Percentiles rank a stretch among this genome's conserved stretches.
Conservation (phyloP, 768 basidiomycete genomes). For the Podaxis pistillaris region DNA sequence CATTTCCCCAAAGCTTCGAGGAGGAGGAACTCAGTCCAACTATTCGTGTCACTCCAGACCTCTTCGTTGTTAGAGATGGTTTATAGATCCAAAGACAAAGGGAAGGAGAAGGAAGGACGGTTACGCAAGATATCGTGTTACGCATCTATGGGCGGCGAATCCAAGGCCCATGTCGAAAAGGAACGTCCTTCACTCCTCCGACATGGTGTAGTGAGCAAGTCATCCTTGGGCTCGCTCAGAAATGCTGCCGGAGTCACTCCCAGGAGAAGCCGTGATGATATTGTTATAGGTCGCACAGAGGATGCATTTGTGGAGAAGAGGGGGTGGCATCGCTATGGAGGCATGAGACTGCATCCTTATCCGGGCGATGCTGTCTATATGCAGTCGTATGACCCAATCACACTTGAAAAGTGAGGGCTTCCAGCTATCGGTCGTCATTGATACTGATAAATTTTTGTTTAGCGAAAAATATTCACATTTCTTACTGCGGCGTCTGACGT, state of each 20-base stretch:
- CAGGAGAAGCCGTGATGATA: slow-evolving; percentile 18
- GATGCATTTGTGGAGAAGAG: slow-evolving; percentile 30
- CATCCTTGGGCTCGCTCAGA: neutral
- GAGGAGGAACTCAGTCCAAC: slow-evolving; percentile 4
- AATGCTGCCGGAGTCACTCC: neutral
- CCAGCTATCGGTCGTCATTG: slow-evolving; percentile 1
- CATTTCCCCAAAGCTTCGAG: neutral
- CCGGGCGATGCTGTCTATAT: slow-evolving; percentile 53
- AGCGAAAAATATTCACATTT: slow-evolving; percentile 63
- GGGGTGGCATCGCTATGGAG: slow-evolving; percentile 38
- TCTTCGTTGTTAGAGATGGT: slow-evolving; percentile 27
- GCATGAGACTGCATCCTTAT: slow-evolving; percentile 58
- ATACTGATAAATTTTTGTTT: slow-evolving; percentile 15
- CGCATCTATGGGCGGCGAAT: slow-evolving; percentile 18
- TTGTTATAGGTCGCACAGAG: slow-evolving; percentile 16
- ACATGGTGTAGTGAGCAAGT: neutral
- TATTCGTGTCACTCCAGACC: slow-evolving; percentile 2
- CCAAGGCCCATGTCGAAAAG: slow-evolving; percentile 17
- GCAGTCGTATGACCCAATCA: slow-evolving; percentile 60
- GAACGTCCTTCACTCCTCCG: neutral
- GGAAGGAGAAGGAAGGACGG: slow-evolving; percentile 24
- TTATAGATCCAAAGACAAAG: slow-evolving; percentile 32
- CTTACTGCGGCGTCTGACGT: slow-evolving; percentile 55
- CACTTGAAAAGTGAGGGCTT: slow-evolving; percentile 55
- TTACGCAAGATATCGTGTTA: slow-evolving; percentile 9